phyloP scores from a whole-genome alignment of 2,329 filamentous ascomycete genomes.

The Fusarium nygamai region DNA sequence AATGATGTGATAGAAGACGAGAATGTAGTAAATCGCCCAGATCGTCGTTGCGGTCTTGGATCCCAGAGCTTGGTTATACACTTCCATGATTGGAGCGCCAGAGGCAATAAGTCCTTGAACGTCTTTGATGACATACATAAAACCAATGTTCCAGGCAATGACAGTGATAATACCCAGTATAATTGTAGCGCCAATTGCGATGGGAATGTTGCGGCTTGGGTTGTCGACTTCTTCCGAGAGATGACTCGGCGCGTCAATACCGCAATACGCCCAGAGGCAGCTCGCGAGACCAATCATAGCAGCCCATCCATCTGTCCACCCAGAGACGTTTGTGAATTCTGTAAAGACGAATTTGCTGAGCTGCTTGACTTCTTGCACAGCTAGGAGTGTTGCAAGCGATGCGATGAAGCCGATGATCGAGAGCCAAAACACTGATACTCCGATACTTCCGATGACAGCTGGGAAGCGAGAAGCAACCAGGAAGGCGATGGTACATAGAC shows the following conservation, averaged over 20 bases:
- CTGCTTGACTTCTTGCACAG: not conserved
- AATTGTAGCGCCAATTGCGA: not conserved
- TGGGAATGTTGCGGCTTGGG: not conserved
- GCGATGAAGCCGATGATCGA: not conserved
- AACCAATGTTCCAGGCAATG: not conserved
- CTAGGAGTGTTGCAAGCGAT: rapidly evolving
- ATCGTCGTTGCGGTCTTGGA: not conserved
- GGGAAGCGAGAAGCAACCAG: rapidly evolving
- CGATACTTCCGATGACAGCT: not conserved
- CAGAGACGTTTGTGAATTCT: not conserved
- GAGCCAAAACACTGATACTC: rapidly evolving
- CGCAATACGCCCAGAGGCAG: not conserved
- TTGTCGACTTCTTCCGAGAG: not conserved
- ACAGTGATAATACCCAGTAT: not conserved
- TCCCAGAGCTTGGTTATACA: not conserved
- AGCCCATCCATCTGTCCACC: not conserved
- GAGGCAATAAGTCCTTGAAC: not conserved
- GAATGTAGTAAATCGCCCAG: not conserved
- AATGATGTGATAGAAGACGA: not conserved
- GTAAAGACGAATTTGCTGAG: not conserved
- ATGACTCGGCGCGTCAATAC: not conserved
- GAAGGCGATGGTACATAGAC: not conserved
- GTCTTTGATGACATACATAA: not conserved
- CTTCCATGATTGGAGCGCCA: not conserved
- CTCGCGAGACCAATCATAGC: not conserved